Percentiles rank a stretch among this genome's conserved stretches.
Conservation (phyloP, 495 filamentous ascomycete genomes). For the Aspergillus homomorphus region DNA sequence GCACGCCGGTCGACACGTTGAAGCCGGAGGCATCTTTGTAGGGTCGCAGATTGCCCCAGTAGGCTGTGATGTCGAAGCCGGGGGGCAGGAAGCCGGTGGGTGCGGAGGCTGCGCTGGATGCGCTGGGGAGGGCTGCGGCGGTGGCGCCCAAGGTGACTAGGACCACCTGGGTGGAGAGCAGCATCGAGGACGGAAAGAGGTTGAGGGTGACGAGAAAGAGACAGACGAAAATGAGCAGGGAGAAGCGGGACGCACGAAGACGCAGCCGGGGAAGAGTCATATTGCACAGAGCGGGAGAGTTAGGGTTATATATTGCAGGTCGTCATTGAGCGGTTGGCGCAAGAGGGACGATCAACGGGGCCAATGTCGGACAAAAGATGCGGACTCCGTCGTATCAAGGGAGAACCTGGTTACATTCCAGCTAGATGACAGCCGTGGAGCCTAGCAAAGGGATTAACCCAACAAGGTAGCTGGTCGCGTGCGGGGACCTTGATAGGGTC, state of each 20-base stretch:
- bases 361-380: not conserved
- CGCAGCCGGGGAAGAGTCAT: not conserved
- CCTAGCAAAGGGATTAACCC: not conserved
- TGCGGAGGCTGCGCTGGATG: conserved; percentile 2
- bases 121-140: not conserved
- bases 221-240: not conserved
- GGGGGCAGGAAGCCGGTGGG: conserved; percentile 33
- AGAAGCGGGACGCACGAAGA: not conserved
- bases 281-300: not conserved
- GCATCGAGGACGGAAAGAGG: not conserved
- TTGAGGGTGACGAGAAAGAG: not conserved
- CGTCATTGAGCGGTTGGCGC: not conserved
- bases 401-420: not conserved
- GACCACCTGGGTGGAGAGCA: not conserved
- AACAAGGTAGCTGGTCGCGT: conserved; percentile 1
- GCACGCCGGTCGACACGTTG: conserved; percentile 45
- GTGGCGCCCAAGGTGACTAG: not conserved
- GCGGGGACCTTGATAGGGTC: not conserved
- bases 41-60: conserved; percentile 47
- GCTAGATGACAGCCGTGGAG: not conserved
- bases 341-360: not conserved
- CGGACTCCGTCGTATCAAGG: not conserved
- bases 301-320: not conserved
- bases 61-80: conserved; percentile 35
- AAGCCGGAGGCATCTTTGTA: conserved; percentile 45